Conservation (phyloP, 495 filamentous ascomycete genomes). For the Hyphodiscus hymeniophilus region DNA sequence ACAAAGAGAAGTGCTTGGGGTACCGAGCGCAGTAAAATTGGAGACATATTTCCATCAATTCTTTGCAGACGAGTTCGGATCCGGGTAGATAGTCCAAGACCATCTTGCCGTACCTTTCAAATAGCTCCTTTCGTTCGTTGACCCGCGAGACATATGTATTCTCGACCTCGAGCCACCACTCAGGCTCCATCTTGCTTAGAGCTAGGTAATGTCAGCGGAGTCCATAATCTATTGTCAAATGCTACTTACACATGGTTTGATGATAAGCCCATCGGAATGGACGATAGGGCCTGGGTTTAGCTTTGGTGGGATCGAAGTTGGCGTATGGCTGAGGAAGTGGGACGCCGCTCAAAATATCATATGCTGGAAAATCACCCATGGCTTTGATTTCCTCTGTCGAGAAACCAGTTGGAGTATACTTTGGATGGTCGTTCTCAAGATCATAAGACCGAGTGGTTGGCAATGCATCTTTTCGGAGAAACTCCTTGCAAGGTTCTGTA, state of each 20-base stretch:
- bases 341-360: constrained; percentile 69
- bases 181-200: constrained; percentile 67
- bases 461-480: constrained; percentile 7
- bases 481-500: constrained; percentile 3
- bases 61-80: constrained; percentile 74
- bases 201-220: constrained; percentile 38
- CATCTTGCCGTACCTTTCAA: constrained; percentile 48
- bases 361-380: constrained; percentile 78
- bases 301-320: constrained; percentile 55
- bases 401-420: constrained; percentile 35
- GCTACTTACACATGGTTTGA: constrained; percentile 81
- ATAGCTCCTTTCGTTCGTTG: constrained; percentile 63
- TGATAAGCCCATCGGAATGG: constrained; percentile 86
- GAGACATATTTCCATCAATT: constrained; percentile 83
- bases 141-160: constrained; percentile 64
- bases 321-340: constrained; percentile 63
- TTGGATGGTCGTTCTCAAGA: constrained; percentile 23
- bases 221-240: not conserved
- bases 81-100: constrained; percentile 69
- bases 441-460: constrained; percentile 22
- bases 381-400: constrained; percentile 63
- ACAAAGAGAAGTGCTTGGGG: constrained; percentile 67
- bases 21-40: constrained; percentile 76
- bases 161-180: constrained; percentile 92
- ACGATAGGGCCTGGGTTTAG: constrained; percentile 61